These are phyloP conservation scores for Pulveroboletus sp. DNA, from an alignment of 768 basidiomycete species.

Conservation along the genomic window DNA sequence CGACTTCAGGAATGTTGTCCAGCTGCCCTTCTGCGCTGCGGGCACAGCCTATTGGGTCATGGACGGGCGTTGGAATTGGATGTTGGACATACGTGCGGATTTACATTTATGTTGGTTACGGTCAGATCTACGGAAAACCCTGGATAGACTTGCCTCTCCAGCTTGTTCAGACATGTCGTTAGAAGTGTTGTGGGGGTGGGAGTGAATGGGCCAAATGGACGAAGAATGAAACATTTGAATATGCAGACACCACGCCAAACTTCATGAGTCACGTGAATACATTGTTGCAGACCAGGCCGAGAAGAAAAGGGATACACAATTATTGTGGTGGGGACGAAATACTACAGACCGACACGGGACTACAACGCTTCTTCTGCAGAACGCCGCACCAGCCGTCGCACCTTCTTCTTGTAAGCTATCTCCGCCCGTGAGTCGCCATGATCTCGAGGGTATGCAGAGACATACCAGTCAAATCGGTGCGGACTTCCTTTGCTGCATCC, in stretches of 20 bases:
- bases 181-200: background rate
- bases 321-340: slow-evolving; percentile 10
- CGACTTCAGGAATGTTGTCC: slow-evolving; percentile 91
- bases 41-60: slow-evolving; percentile 59
- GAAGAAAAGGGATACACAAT: background rate
- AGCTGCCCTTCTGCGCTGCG: slow-evolving; percentile 76
- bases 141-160: slow-evolving; percentile 35
- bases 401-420: slow-evolving; percentile 91
- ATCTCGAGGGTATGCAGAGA: background rate
- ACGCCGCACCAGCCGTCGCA: slow-evolving; percentile 78
- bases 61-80: slow-evolving; percentile 16
- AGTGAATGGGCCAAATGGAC: slow-evolving; percentile 5
- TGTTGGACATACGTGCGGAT: slow-evolving; percentile 35
- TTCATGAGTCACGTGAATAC: slow-evolving; percentile 21
- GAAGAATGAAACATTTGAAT: background rate
- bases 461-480: slow-evolving; percentile 58
- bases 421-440: slow-evolving; percentile 12
- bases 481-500: slow-evolving; percentile 88
- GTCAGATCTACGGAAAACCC: slow-evolving; percentile 21
- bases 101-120: slow-evolving; percentile 21
- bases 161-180: slow-evolving; percentile 36
- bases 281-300: too few species aligned
- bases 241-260: background rate
- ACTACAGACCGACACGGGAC: slow-evolving; percentile 28
- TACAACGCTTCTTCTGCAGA: slow-evolving; percentile 89